Percentiles rank a stretch among this genome's conserved stretches.
Conservation (phyloP, 78 protist species). For the Trichosphaerium sp. region DNA sequence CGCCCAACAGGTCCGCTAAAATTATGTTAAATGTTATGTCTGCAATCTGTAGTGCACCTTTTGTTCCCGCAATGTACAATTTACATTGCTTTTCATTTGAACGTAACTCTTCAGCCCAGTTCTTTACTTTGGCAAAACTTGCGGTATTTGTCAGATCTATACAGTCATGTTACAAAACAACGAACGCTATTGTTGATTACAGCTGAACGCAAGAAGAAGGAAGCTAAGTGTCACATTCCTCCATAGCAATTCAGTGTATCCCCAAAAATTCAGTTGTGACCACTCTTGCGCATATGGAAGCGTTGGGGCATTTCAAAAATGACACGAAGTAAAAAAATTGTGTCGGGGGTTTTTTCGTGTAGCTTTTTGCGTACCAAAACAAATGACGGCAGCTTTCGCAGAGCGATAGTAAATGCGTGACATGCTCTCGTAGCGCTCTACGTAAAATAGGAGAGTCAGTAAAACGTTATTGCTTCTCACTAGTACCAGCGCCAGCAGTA, state of each 20-base stretch:
- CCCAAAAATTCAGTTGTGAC: too few relatives aligned
- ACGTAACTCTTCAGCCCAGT: background rate
- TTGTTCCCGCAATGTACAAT: background rate
- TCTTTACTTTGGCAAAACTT: background rate
- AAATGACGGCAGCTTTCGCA: background rate
- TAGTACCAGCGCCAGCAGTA: background rate
- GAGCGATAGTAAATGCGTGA: background rate
- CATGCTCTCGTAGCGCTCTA: slow-evolving; percentile 2
- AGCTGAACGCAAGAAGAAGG: background rate
- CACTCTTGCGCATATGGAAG: too few relatives aligned
- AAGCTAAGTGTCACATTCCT: background rate
- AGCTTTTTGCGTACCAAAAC: background rate
- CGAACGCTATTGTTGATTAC: background rate
- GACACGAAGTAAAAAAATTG: too few relatives aligned
- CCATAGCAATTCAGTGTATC: too few relatives aligned
- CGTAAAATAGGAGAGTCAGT: too few relatives aligned
- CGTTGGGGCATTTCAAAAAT: too few relatives aligned
- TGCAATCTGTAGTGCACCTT: background rate
- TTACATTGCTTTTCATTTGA: background rate
- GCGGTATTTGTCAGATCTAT: background rate
- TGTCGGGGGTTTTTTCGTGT: too few relatives aligned
- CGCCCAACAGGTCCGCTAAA: too few relatives aligned
- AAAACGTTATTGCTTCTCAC: too few relatives aligned
- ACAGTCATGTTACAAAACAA: background rate
- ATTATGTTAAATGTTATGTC: too few relatives aligned